Evolutionary conservation across 2,329 filamentous ascomycete species (phyloP), one percentile per base, ranked within the genome.

Genomic region (Diaporthe batatas): DNA sequence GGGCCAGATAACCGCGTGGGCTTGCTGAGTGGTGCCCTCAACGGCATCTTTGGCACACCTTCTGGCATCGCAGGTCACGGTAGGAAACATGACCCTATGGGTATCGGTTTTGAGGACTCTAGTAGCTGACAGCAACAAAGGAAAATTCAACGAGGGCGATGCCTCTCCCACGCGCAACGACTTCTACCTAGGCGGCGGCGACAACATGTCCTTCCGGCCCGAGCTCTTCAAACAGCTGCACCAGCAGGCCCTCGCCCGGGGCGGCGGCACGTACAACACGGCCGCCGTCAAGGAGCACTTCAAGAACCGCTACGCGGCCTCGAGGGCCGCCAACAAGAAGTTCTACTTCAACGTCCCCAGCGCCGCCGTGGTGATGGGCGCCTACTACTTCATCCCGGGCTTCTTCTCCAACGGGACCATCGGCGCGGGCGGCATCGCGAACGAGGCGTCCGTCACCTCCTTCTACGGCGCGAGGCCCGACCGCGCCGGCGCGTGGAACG

Each of bases 121-220:
- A 14, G 7, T 1, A 14, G 7, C 39, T 62, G 16, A 62, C 23
- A 29, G 1, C 8, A 32, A 29, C 36, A 44, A 44, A 29, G 58
- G 58, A 25, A 62, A 62, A 62, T 75, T 75, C 68, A 73, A 73
- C 73, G 74, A 75, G 23, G 74, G 74, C n/a, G 74, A 75, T 16
- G 72, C 74, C 18, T 75, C 74, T 18, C 69, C 74, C 16, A 75
- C 74, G 3, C 72, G 74, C 44, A 64, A 76, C 70, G 78, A 77
- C 76, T 68, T 68, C 51, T 68, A 68, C 39, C 51, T 68, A 25
- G 44, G 72, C 54, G 72, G 72, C 54, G 72, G 68, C 32, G 76
- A 75, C 69, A 77, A 79, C 68, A 70, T 75, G 55, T 73, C 75
- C 29, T 77, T 79, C 55, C 70, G 72, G 69, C 78, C 77, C 1